Evolutionary conservation across 2,329 filamentous ascomycete genomes (phyloP).

Genomic region (Penicillium glabrum): DNA sequence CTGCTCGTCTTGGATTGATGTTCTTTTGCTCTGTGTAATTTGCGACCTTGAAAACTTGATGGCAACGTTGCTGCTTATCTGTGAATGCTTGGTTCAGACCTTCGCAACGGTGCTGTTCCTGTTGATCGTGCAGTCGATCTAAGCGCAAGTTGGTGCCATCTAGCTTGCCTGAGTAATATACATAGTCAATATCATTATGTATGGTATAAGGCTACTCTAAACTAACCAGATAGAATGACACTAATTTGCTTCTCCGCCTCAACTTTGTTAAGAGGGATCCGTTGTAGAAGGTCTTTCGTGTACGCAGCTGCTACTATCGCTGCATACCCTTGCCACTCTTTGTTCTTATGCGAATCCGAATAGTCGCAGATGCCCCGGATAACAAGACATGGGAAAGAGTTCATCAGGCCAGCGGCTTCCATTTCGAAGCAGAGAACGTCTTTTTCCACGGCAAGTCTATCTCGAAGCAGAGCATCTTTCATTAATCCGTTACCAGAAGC

Average conservation of each 20-base stretch:
- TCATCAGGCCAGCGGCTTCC: not conserved
- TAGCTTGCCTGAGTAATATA: not conserved
- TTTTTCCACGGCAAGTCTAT: too few species aligned
- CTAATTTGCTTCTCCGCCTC: too few species aligned
- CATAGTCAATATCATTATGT: too few species aligned
- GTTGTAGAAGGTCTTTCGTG: not conserved
- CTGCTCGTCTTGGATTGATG: conserved; percentile 27
- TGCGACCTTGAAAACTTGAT: conserved; percentile 26
- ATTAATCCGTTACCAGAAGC: not conserved
- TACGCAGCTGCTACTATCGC: not conserved
- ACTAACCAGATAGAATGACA: too few species aligned
- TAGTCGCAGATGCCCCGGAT: not conserved
- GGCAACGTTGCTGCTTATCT: conserved; percentile 18
- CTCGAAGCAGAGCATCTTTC: not conserved
- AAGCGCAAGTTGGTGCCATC: conserved; percentile 2
- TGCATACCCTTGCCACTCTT: not conserved
- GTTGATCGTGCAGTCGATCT: conserved; percentile 1
- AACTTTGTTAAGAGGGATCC: too few species aligned
- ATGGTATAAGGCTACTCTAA: too few species aligned
- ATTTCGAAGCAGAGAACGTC: not conserved
- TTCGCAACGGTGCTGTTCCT: conserved; percentile 1
- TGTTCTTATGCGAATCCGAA: not conserved
- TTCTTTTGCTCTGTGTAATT: conserved; percentile 32
- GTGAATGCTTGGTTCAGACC: not conserved
- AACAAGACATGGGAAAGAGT: not conserved